Percentiles rank a stretch among this genome's conserved stretches.
Evolutionary conservation across 805 yeast genomes (phyloP).

Genomic region (Ogataea dorogensis): DNA sequence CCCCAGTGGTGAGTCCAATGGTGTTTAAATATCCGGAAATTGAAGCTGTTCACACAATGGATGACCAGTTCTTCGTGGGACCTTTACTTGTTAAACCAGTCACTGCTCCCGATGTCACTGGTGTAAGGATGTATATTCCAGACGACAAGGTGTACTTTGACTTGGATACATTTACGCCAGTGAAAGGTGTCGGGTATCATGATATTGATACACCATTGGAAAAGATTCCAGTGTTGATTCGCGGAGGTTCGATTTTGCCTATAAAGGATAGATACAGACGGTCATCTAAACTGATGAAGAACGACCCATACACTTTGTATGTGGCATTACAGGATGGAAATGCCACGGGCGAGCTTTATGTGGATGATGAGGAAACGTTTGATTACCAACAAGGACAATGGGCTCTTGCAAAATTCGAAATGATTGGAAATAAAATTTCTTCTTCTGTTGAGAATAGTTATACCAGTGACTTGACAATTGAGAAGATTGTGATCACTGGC

Average conservation of each 20-base stretch:
- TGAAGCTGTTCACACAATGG: slow-evolving; percentile 53
- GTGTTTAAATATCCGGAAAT: slow-evolving; percentile 54
- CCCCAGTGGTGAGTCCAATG: slow-evolving; percentile 71
- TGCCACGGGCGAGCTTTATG: slow-evolving; percentile 55
- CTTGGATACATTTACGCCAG: slow-evolving; percentile 37
- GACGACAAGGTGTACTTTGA: slow-evolving; percentile 57
- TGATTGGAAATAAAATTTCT: slow-evolving; percentile 34
- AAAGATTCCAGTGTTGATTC: slow-evolving; percentile 67
- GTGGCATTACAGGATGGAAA: slow-evolving; percentile 54
- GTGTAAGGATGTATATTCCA: slow-evolving; percentile 50
- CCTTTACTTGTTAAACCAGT: slow-evolving; percentile 77
- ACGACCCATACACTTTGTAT: slow-evolving; percentile 78
- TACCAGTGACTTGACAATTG: slow-evolving; percentile 43
- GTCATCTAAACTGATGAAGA: slow-evolving; percentile 67
- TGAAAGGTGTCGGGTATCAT: slow-evolving; percentile 40
- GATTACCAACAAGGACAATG: slow-evolving; percentile 53
- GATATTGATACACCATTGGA: slow-evolving; percentile 46
- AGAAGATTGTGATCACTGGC: slow-evolving; percentile 54
- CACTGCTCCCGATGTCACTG: slow-evolving; percentile 47
- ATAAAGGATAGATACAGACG: slow-evolving; percentile 76
- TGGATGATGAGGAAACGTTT: slow-evolving; percentile 84
- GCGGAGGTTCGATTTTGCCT: slow-evolving; percentile 76
- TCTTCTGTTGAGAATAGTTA: slow-evolving; percentile 29
- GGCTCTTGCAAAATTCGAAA: slow-evolving; percentile 41
- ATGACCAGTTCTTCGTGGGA: slow-evolving; percentile 83